Evolutionary conservation across 345 rosid species (phyloP).

Genomic region (Citrus sp.): DNA sequence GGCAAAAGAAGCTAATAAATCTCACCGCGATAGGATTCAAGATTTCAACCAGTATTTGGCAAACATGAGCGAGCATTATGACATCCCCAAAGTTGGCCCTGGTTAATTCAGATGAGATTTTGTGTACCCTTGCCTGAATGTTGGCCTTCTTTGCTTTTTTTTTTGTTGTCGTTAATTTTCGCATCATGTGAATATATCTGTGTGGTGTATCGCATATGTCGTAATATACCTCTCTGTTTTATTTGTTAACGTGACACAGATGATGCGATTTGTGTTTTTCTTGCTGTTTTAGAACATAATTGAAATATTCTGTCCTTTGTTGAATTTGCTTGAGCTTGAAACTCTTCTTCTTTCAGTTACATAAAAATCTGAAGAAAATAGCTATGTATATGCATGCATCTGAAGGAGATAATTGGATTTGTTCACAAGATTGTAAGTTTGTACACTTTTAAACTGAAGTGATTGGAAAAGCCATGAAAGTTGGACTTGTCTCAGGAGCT

Average conservation of each 20-base stretch:
- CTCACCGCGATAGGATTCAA: slow-evolving; percentile 65
- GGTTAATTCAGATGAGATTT: slow-evolving; percentile 27
- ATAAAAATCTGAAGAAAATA: background rate
- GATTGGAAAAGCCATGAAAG: background rate
- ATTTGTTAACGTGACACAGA: background rate
- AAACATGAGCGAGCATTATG: slow-evolving; percentile 70
- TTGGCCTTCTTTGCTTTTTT: background rate
- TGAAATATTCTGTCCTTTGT: background rate
- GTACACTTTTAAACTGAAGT: background rate
- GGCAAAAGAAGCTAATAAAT: slow-evolving; percentile 59
- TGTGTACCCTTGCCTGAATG: background rate
- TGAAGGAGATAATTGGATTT: background rate
- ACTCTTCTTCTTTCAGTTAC: background rate
- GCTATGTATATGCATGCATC: background rate
- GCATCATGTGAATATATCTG: background rate
- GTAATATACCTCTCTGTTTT: background rate
- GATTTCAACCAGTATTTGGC: slow-evolving; percentile 69
- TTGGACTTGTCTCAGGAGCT: background rate
- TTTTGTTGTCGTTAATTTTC: no score
- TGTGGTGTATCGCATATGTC: background rate
- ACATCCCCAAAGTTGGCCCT: slow-evolving; percentile 76
- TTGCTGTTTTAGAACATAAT: background rate
- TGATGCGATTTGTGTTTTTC: background rate
- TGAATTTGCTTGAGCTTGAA: background rate
- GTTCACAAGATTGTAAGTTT: background rate